Base-by-base conservation (phyloP, 2,329 filamentous ascomycete genomes). In the Aspergillus brasiliensis region DNA sequence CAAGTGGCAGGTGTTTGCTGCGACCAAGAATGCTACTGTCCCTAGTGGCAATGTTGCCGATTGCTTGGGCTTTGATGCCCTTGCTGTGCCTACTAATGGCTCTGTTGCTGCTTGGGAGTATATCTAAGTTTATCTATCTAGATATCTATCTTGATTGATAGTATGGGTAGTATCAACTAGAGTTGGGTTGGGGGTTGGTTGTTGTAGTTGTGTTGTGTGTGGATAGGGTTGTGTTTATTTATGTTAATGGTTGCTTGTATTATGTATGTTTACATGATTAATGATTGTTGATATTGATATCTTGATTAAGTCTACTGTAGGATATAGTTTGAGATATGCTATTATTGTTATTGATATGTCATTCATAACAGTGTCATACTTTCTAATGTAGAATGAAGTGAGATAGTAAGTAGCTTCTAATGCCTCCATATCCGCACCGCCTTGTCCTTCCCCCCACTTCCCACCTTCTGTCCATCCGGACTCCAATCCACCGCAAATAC, bases 401-500 rank as follows among this genome's bases (percentile, higher is more conserved):
- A n/a, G 21, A 40, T 17, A 15, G 8, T 40, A 13, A 3, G 13
- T 40, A 4, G 37, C n/a, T n/a, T 40, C n/a, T 72, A 89, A 74
- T 88, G 83, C 67, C 84, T 82, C 86, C 86, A 89, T 66, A 88
- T 83, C 69, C 85, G 80, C 56, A 89, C 84, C 53, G 82, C 82
- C 76, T 96, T 97, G 76, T 99, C 95, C 74, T 94, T 94, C 8
- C 95, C 95, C 57, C 93, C 95, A 74, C 92, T 97, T 17, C 88
- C 92, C 15, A 98, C 93, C 68, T 88, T 88, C 67, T 91, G 86
- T 8, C 95, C 95, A 73, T 97, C 93, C 0, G 92, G 89, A 67
- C 91, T 93, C 95, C 94, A 98, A 74, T 98, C 94, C 11, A 97
- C 88, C 0, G 93, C 92, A 75, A 93, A 97, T 0, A 97, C 93